Percentiles rank a stretch among this genome's conserved stretches.
phyloP scores from a whole-genome alignment of 1,139 yeast genomes.

The Hansenula lynferdii region DNA sequence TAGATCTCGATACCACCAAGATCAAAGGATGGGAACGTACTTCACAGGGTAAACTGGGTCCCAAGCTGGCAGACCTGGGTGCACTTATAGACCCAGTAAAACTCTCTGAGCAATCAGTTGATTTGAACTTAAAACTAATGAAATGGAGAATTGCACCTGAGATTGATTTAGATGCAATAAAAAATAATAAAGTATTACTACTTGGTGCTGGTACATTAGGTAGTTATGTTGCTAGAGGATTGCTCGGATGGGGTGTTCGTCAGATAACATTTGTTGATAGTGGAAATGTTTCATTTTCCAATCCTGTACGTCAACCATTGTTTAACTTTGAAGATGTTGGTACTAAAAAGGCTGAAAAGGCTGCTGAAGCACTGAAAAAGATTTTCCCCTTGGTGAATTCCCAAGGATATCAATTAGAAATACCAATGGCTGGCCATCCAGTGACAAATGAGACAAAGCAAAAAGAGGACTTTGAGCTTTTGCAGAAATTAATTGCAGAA shows the following conservation, averaged over 20 bases:
- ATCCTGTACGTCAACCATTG: constrained; percentile 92
- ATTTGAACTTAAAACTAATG: constrained; percentile 85
- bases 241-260: constrained; percentile 93
- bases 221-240: constrained; percentile 78
- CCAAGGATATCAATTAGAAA: constrained; percentile 58
- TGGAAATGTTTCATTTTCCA: constrained; percentile 84
- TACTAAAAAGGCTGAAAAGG: constrained; percentile 64
- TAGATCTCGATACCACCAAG: constrained; percentile 22
- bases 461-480: constrained; percentile 42
- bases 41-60: constrained; percentile 63
- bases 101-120: constrained; percentile 88
- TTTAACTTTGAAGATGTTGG: constrained; percentile 78
- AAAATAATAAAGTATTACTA: constrained; percentile 57
- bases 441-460: constrained; percentile 50
- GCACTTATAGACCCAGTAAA: constrained; percentile 73
- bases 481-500: constrained; percentile 48
- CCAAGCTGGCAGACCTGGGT: constrained; percentile 80
- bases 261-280: constrained; percentile 84
- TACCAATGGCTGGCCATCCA: constrained; percentile 97
- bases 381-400: constrained; percentile 77
- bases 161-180: constrained; percentile 61
- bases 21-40: constrained; percentile 91
- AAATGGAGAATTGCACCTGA: constrained; percentile 94
- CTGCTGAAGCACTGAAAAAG: constrained; percentile 65
- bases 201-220: constrained; percentile 98